Conservation (phyloP, 176 grass and related monocot species). For the Chrysopogon serrulatus region DNA sequence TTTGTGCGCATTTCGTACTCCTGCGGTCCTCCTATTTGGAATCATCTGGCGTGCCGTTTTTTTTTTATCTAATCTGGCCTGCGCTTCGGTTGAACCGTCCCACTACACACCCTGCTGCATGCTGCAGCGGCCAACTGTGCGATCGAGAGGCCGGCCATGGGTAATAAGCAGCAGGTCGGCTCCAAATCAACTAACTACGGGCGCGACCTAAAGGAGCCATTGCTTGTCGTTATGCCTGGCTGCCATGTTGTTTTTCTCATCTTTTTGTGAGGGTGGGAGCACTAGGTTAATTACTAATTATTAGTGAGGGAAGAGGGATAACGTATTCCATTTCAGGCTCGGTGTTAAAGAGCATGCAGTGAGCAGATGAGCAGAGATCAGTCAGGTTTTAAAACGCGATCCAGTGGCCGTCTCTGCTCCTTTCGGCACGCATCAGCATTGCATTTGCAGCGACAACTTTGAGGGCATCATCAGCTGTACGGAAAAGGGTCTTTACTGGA, state of each 20-base stretch:
- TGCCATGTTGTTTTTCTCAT: not conserved
- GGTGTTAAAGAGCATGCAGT: no score
- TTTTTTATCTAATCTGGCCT: not conserved
- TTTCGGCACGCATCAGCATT: slow-evolving; percentile 3
- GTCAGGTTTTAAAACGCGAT: not conserved
- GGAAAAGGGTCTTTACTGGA: not conserved
- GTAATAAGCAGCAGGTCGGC: not conserved
- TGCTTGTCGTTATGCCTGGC: not conserved
- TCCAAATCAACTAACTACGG: not conserved
- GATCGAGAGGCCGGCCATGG: not conserved
- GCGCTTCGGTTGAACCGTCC: not conserved
- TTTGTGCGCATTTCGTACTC: not conserved
- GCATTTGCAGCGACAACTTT: not conserved
- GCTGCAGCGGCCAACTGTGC: not conserved
- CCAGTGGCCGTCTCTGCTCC: slow-evolving; percentile 4
- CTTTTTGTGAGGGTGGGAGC: not conserved
- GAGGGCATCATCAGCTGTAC: not conserved
- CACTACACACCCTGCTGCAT: not conserved
- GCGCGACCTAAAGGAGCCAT: not conserved
- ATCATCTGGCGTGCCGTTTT: no score
- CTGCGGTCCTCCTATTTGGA: no score
- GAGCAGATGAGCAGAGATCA: not conserved
- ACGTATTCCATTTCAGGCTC: not conserved
- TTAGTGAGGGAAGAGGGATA: not conserved
- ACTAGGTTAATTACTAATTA: no score